These are phyloP conservation scores for Hevea brasiliensis DNA, from an alignment of 345 rosid species.

Conservation along the genomic window DNA sequence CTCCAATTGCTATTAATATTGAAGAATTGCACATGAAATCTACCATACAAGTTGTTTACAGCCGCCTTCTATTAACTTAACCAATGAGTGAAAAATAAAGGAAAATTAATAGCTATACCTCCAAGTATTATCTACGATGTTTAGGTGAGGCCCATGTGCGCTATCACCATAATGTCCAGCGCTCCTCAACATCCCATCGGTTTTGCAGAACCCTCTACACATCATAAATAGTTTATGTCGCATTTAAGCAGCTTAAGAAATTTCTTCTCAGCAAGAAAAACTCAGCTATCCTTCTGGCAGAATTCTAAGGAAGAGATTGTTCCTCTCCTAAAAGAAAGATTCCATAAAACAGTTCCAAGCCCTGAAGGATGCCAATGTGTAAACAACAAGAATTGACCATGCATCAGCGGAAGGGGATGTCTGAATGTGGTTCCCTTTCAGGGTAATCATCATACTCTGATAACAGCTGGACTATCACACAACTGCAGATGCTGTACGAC, in stretches of 20 bases:
- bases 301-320: conserved; percentile 10
- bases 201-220: conserved; percentile 12
- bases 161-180: conserved; percentile 7
- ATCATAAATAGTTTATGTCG: conserved; percentile 5
- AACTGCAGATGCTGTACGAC: conserved; percentile 56
- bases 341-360: conserved; percentile 4
- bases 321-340: conserved; percentile 16
- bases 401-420: background rate
- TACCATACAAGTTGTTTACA: conserved; percentile 25
- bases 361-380: conserved; percentile 28
- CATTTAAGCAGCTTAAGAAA: conserved; percentile 17
- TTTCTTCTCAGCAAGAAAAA: conserved; percentile 7
- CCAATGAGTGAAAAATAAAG: conserved; percentile 31
- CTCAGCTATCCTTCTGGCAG: conserved; percentile 10
- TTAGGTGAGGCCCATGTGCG: conserved; percentile 1
- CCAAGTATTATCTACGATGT: conserved; percentile 36
- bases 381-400: conserved; percentile 23
- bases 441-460: conserved; percentile 8
- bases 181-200: conserved; percentile 9
- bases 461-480: conserved; percentile 38
- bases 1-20: conserved; percentile 20
- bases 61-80: conserved; percentile 26
- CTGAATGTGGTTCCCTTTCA: background rate
- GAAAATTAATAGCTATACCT: conserved; percentile 40
- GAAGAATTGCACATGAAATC: conserved; percentile 30